These are phyloP conservation scores for Aegilops umbellulata DNA, from an alignment of 176 grass and related monocot genomes.

Conservation along the genomic window DNA sequence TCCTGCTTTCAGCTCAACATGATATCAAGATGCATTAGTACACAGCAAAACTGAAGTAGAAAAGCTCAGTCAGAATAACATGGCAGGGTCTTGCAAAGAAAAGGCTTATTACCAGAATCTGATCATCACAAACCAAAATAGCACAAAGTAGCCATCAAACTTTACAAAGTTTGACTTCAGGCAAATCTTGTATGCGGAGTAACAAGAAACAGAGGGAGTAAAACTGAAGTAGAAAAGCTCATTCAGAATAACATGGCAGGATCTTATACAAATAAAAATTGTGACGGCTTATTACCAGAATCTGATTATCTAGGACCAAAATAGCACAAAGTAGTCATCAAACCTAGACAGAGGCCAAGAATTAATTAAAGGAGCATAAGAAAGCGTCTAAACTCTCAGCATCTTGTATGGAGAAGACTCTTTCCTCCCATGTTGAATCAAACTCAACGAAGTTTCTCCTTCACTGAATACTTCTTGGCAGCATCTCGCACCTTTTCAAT, in stretches of 20 bases:
- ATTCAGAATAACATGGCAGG: conserved; percentile 16
- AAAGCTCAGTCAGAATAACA: conserved; percentile 2
- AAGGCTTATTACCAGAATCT: conserved; percentile 6
- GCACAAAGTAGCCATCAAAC: background rate
- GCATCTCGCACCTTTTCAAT: conserved; percentile 12
- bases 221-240: background rate
- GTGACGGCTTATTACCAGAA: background rate
- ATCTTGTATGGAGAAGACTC: background rate
- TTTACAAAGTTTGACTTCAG: too few species aligned
- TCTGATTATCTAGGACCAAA: background rate
- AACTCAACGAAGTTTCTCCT: conserved; percentile 11
- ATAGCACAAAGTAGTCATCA: background rate
- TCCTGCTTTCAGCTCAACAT: background rate
- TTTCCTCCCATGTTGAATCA: background rate
- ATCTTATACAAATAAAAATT: background rate
- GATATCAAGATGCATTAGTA: background rate
- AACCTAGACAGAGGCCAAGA: background rate
- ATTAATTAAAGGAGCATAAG: background rate
- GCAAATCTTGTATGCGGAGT: too few species aligned
- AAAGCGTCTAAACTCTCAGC: background rate
- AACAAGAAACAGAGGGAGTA: too few species aligned
- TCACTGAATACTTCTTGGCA: conserved; percentile 6
- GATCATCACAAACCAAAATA: background rate
- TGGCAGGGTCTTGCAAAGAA: background rate
- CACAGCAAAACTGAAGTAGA: conserved; percentile 5